phyloP scores from a whole-genome alignment of 192 early-diverging fungal species.

The Coemansia sp. region DNA sequence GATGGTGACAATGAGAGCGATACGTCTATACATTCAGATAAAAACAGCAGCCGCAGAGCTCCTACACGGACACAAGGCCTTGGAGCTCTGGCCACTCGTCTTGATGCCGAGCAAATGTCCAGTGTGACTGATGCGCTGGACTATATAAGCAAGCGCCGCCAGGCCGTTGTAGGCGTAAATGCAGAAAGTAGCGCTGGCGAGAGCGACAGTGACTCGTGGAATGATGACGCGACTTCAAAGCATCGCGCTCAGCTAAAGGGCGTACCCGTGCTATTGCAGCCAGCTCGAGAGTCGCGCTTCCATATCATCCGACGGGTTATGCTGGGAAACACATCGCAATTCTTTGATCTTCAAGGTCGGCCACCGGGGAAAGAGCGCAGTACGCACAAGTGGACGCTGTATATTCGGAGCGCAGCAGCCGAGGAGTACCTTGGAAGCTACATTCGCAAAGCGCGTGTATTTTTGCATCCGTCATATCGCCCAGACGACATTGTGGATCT shows the following conservation, averaged over 20 bases:
- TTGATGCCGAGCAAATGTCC: slow-evolving; percentile 25
- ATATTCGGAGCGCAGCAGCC: slow-evolving; percentile 62
- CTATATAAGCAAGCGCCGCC: slow-evolving; percentile 24
- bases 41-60: not conserved
- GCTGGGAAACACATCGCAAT: slow-evolving; percentile 76
- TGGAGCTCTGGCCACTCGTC: slow-evolving; percentile 14
- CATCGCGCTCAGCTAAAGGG: slow-evolving; percentile 2
- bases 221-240: not conserved
- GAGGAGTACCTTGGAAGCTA: slow-evolving; percentile 61
- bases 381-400: slow-evolving; percentile 91
- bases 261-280: slow-evolving; percentile 11
- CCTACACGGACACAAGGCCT: slow-evolving; percentile 9
- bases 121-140: slow-evolving; percentile 56
- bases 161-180: not conserved
- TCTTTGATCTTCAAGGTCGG: slow-evolving; percentile 58
- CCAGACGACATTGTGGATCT: slow-evolving; percentile 89
- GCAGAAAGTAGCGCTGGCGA: slow-evolving; percentile 16
- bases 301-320: slow-evolving; percentile 68
- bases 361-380: slow-evolving; percentile 58
- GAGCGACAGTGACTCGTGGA: slow-evolving; percentile 20
- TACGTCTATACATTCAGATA: not conserved
- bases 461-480: slow-evolving; percentile 85
- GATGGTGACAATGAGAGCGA: not conserved
- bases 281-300: slow-evolving; percentile 63
- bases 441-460: slow-evolving; percentile 77